Conservation (phyloP, 345 rosid genomes). For the Eucalyptus tenuipes region DNA sequence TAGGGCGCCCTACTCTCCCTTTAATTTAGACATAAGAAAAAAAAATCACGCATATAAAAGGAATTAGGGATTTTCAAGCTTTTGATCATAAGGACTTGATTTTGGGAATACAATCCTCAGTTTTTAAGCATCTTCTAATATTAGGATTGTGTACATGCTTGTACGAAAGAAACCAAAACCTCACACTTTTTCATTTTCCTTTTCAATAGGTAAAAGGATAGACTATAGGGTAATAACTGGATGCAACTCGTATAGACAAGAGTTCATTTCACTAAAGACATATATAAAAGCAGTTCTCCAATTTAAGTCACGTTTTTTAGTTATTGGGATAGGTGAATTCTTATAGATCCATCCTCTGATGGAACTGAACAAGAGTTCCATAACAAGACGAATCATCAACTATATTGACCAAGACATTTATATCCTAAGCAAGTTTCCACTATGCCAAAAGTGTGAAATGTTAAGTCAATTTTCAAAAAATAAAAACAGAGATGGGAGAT, state of each 20-base stretch:
- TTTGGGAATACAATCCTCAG: not conserved
- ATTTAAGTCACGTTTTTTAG: rapidly evolving
- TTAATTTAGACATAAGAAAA: not conserved
- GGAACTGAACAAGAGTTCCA: not conserved
- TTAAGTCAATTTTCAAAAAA: too few species aligned
- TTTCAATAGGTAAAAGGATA: not conserved
- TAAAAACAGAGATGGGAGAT: too few species aligned
- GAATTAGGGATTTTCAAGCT: not conserved
- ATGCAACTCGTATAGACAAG: not conserved
- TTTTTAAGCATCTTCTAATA: not conserved
- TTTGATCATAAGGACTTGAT: not conserved
- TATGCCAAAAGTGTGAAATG: too few species aligned
- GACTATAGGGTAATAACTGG: not conserved
- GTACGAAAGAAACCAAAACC: not conserved
- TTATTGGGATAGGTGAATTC: too few species aligned
- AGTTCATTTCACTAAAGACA: not conserved
- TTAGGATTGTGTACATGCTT: not conserved
- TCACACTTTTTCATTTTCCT: not conserved
- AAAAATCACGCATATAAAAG: not conserved
- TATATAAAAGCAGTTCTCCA: not conserved
- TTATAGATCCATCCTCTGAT: too few species aligned
- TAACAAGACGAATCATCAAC: too few species aligned
- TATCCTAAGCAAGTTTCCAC: not conserved
- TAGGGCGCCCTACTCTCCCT: not conserved
- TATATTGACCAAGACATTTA: not conserved